Percentiles rank a stretch among this genome's conserved stretches.
Conservation (phyloP, 1,139 yeast genomes). For the Yamadazyma atmosphaerica region DNA sequence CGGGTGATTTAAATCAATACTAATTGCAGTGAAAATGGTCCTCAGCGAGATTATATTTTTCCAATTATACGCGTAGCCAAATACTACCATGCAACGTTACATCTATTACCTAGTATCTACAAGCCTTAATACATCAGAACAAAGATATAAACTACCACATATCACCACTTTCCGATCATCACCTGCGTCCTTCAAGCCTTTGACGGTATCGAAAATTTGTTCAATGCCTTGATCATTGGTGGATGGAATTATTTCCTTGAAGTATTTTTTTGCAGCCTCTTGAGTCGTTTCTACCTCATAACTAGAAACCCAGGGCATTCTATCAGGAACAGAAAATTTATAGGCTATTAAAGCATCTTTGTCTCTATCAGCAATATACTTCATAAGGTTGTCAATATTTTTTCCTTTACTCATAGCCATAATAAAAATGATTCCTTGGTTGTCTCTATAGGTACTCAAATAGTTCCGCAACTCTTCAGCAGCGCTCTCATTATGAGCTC, state of each 20-base stretch:
- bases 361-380: slow-evolving; percentile 43
- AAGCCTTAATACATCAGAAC: slow-evolving; percentile 62
- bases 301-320: slow-evolving; percentile 89
- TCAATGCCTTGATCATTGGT: slow-evolving; percentile 10
- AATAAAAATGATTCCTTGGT: slow-evolving; percentile 54
- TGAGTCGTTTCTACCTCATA: slow-evolving; percentile 41
- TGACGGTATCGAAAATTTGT: slow-evolving; percentile 20
- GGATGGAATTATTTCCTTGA: slow-evolving; percentile 25
- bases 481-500: slow-evolving; percentile 90
- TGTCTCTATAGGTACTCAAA: slow-evolving; percentile 20
- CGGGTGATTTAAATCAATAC: neutral
- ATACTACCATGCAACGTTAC: slow-evolving; percentile 1
- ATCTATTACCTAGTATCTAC: slow-evolving; percentile 5
- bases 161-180: slow-evolving; percentile 48
- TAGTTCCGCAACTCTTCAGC: slow-evolving; percentile 61
- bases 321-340: slow-evolving; percentile 66
- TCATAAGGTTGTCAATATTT: slow-evolving; percentile 51
- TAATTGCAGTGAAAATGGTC: neutral
- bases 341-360: slow-evolving; percentile 64
- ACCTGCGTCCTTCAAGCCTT: slow-evolving; percentile 17
- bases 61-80: neutral
- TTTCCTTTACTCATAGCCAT: slow-evolving; percentile 80
- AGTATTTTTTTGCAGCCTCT: slow-evolving; percentile 24
- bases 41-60: too few relatives aligned
- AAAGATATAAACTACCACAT: slow-evolving; percentile 79